These are phyloP conservation scores for Macrophomina pseudophaseolina DNA, from an alignment of 2,329 filamentous ascomycete species.

Conservation along the genomic window DNA sequence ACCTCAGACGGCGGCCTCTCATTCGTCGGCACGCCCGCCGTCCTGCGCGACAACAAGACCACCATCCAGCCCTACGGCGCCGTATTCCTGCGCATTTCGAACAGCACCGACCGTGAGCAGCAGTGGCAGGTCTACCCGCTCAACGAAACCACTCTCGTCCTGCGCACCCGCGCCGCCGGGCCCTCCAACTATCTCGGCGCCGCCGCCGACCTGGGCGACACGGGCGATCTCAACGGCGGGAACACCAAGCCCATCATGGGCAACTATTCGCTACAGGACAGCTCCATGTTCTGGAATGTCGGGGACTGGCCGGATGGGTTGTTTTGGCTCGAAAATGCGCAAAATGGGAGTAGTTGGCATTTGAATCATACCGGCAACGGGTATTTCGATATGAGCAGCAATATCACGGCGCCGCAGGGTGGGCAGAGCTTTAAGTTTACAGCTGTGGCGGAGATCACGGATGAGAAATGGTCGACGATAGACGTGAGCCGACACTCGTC, in stretches of 20 bases:
- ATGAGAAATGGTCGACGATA: conserved; percentile 19
- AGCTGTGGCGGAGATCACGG: conserved; percentile 5
- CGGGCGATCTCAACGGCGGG: background rate
- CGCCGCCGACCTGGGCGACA: background rate
- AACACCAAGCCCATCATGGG: conserved; percentile 22
- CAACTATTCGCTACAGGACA: conserved; percentile 7
- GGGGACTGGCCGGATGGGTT: conserved; percentile 18
- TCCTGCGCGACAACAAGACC: background rate
- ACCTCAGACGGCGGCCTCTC: background rate
- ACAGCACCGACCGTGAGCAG: conserved; percentile 13
- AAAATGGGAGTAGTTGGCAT: conserved; percentile 25
- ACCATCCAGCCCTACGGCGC: conserved; percentile 7
- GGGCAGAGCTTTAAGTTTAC: conserved; percentile 24
- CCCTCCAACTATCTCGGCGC: conserved; percentile 23
- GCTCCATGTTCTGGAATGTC: conserved; percentile 24
- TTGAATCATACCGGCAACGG: conserved; percentile 7
- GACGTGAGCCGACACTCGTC: background rate
- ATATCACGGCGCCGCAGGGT: conserved; percentile 19
- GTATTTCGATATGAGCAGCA: conserved; percentile 18
- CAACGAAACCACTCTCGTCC: conserved; percentile 13
- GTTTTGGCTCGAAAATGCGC: conserved; percentile 25
- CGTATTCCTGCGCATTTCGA: conserved; percentile 15
- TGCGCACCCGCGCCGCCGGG: conserved; percentile 23
- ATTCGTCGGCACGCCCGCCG: conserved; percentile 5
- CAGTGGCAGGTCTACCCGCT: conserved; percentile 27